A percentile compares a stretch with the other conserved stretches of the same genome.
Evolutionary conservation across 345 rosid genomes (phyloP).

Genomic region (Abelmoschus esculentus): DNA sequence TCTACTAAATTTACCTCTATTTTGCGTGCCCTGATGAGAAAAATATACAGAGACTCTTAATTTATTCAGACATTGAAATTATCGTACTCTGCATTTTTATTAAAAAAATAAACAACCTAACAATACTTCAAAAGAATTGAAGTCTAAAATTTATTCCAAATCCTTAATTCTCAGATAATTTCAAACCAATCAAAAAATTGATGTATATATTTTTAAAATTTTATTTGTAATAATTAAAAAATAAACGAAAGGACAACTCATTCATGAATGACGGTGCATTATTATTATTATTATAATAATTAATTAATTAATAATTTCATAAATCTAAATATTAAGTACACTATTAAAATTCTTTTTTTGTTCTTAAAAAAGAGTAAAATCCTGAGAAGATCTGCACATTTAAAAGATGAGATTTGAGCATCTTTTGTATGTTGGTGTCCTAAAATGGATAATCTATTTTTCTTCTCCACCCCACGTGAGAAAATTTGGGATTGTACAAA

Average conservation of each 20-base stretch:
- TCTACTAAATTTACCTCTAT: too few species aligned
- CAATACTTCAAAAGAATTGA: neutral
- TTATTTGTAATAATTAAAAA: neutral
- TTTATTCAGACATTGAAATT: neutral
- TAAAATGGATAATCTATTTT: neutral
- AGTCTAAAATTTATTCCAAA: neutral
- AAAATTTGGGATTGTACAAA: neutral
- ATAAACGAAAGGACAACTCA: neutral
- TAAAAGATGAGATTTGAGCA: slow-evolving; percentile 7
- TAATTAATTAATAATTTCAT: neutral
- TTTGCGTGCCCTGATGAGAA: too few species aligned
- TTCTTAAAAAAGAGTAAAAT: neutral
- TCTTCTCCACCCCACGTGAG: neutral
- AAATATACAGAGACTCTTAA: neutral
- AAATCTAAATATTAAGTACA: neutral
- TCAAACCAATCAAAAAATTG: neutral
- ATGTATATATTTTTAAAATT: neutral
- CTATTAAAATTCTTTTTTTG: neutral
- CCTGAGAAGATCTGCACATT: neutral
- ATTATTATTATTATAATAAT: neutral
- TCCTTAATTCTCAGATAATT: neutral
- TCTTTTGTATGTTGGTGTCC: neutral
- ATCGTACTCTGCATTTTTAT: neutral
- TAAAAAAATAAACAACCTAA: too few species aligned
- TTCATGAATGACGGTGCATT: slow-evolving; percentile 1